Evolutionary conservation across 2,329 filamentous ascomycete species (phyloP).

Genomic region (Aspergillus ochraceus): DNA sequence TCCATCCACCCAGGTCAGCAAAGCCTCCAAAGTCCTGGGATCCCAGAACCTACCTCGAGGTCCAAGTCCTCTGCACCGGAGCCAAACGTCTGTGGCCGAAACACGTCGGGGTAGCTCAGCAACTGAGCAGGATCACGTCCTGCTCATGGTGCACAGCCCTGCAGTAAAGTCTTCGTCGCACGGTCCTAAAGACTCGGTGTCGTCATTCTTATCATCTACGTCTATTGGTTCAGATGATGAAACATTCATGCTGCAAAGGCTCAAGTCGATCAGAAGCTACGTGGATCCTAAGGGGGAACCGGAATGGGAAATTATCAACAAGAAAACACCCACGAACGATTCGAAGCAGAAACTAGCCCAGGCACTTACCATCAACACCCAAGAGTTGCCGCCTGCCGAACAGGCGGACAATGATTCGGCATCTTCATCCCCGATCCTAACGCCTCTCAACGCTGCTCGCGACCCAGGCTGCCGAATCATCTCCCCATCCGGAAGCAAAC

Average conservation of each 20-base stretch:
- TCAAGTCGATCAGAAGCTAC: constrained; percentile 17
- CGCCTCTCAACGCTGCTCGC: constrained; percentile 13
- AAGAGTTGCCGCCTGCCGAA: constrained; percentile 10
- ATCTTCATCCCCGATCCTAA: constrained; percentile 16
- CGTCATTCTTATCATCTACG: constrained; percentile 18
- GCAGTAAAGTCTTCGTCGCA: constrained; percentile 9
- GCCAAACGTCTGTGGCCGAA: constrained; percentile 19
- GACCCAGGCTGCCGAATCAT: constrained; percentile 13
- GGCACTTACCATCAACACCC: constrained; percentile 16
- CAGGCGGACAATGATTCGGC: constrained; percentile 11
- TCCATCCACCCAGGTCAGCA: constrained; percentile 33
- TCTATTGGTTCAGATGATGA: constrained; percentile 17
- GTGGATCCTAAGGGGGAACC: constrained; percentile 21
- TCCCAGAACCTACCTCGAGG: constrained; percentile 31
- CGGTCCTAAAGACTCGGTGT: constrained; percentile 17
- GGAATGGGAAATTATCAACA: constrained; percentile 25
- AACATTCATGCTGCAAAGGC: constrained; percentile 13
- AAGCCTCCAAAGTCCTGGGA: constrained; percentile 31
- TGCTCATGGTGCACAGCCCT: constrained; percentile 9
- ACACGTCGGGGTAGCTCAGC: constrained; percentile 15
- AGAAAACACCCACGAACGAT: constrained; percentile 6
- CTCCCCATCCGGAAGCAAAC: constrained; percentile 17
- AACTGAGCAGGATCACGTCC: constrained; percentile 11
- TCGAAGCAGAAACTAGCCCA: constrained; percentile 3
- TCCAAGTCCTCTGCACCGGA: constrained; percentile 26